Base-by-base conservation (phyloP, 495 filamentous ascomycete species). In the Aspergillus conjunctus region DNA sequence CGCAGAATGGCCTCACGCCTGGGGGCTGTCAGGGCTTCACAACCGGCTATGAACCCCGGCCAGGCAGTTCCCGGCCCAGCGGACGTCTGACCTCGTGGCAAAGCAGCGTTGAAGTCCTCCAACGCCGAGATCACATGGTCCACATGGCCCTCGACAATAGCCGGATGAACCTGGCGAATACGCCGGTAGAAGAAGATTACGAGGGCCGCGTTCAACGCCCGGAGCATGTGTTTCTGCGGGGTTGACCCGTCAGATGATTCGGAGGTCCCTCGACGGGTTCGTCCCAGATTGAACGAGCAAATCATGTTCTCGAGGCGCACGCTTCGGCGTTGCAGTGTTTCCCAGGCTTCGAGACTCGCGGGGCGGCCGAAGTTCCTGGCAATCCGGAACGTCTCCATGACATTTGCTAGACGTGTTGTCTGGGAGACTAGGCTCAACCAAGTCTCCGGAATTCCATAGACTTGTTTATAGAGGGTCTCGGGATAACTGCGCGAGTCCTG, bases 361-460 rank as follows among this genome's bases (percentile, higher is more conserved):
- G 30, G 58, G 65, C 2, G 45, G 41, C 44, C 7, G 41, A 34
- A 11, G 48, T 53, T 8, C 66, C 11, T 68, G 49, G 58, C 64
- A 31, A 44, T 59, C 15, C 54, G 54, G 44, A 72, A 68, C 5
- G 68, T 68, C 32, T 71, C 67, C 49, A 73, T 58, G 4, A 70
- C 73, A 49, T 75, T 75, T 20, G 73, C 73, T 20, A 75, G 56
- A 45, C 73, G 62, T 1, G 73, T 72, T 0, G 73, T 75, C 32
- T 75, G 73, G 1, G 73, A 75, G 17, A 75, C 62, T 14, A 75
- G 57, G 54, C 73, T 73, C 1, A 75, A 61, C 73, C 73, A 75
- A 44, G 73, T 73, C 34, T 75, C 73, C 9, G 71, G 66, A 15
- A 75, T 73, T 0, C 73, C 73, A 34, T 75, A 75, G 10, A 75